Evolutionary conservation across 2,329 filamentous ascomycete species (phyloP).

Genomic region (Neoscytalidium dimidiatum): DNA sequence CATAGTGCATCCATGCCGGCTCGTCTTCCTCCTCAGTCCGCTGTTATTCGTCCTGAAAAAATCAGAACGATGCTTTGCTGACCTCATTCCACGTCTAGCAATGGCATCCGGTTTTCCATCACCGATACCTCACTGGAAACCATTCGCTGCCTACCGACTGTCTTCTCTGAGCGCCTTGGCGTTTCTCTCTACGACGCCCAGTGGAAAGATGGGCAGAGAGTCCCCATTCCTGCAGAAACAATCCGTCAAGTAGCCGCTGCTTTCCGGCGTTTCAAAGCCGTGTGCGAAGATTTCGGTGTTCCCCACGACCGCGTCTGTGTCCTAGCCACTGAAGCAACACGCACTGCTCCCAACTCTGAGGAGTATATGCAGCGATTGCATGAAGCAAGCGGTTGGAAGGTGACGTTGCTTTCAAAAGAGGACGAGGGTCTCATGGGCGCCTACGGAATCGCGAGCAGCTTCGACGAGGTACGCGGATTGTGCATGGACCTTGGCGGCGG

Average conservation of each 20-base stretch:
- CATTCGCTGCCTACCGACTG: constrained; percentile 71
- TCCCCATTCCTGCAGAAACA: constrained; percentile 59
- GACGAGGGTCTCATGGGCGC: constrained; percentile 84
- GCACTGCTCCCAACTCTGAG: constrained; percentile 72
- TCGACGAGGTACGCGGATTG: constrained; percentile 69
- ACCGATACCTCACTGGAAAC: constrained; percentile 73
- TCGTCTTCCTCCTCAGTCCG: no score
- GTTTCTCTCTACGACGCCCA: constrained; percentile 88
- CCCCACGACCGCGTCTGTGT: constrained; percentile 66
- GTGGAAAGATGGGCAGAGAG: constrained; percentile 43
- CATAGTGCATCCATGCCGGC: neutral
- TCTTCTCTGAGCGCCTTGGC: constrained; percentile 75
- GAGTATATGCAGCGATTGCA: constrained; percentile 69
- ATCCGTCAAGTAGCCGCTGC: constrained; percentile 68
- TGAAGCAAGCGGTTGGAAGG: constrained; percentile 64
- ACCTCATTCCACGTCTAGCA: constrained; percentile 62
- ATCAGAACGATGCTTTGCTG: no score
- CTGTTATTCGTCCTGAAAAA: no score
- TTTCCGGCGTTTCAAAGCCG: constrained; percentile 69
- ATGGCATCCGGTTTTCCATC: constrained; percentile 91
- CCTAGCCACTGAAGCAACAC: constrained; percentile 86
- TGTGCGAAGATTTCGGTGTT: constrained; percentile 71
- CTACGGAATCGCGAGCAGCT: constrained; percentile 77
- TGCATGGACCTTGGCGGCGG: constrained; percentile 87
- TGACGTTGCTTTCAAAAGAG: constrained; percentile 73